Conservation (phyloP, 2,329 filamentous ascomycete genomes). For the Fulvia fulva region DNA sequence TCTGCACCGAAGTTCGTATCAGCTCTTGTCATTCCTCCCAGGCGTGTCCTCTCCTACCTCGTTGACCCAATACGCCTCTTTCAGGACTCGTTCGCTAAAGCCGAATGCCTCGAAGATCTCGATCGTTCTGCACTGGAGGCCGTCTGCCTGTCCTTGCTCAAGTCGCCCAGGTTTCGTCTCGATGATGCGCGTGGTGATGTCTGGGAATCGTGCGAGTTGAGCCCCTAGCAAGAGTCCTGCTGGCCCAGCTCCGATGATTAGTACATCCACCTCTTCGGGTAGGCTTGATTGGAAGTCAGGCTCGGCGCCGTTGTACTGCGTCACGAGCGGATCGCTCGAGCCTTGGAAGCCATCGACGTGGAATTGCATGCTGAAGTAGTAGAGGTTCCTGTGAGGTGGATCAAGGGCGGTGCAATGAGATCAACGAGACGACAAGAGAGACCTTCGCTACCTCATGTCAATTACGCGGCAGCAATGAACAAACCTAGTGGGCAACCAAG, state of each 20-base stretch:
- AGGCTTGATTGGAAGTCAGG: conserved; percentile 32
- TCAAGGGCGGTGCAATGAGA: neutral
- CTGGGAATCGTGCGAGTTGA: conserved; percentile 47
- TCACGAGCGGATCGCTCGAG: conserved; percentile 30
- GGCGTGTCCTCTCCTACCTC: conserved; percentile 28
- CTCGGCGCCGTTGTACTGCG: conserved; percentile 26
- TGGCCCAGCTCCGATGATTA: conserved; percentile 51
- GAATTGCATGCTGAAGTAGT: conserved; percentile 29
- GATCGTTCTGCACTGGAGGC: conserved; percentile 61
- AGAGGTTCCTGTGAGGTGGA: neutral
- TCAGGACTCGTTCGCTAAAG: conserved; percentile 60
- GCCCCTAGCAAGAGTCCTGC: conserved; percentile 47
- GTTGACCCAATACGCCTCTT: conserved; percentile 65
- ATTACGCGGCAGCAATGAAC: neutral
- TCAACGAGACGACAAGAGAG: neutral
- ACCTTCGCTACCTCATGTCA: neutral
- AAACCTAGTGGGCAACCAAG: neutral
- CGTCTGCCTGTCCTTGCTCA: conserved; percentile 46
- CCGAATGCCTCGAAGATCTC: conserved; percentile 73
- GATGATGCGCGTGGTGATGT: conserved; percentile 48
- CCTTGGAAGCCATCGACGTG: conserved; percentile 34
- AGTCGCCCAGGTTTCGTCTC: conserved; percentile 31
- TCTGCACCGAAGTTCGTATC: conserved; percentile 35
- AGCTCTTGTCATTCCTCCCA: neutral
- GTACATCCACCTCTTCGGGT: conserved; percentile 41